These are phyloP conservation scores for Yamadazyma jaroonii DNA, from an alignment of 1,139 yeast genomes.

Conservation along the genomic window DNA sequence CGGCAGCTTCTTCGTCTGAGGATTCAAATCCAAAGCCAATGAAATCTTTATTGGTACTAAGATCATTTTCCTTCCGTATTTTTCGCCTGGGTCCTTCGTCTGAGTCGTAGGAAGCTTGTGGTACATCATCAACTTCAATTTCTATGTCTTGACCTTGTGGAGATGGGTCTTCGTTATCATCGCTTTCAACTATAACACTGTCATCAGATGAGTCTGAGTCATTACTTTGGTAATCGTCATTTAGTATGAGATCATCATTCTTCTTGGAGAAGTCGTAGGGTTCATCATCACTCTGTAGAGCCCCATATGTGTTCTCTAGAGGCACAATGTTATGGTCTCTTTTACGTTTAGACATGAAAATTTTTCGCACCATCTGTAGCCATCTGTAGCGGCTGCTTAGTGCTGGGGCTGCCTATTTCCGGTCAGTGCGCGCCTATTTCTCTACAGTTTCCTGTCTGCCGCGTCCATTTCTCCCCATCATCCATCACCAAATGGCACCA, in stretches of 20 bases:
- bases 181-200: not conserved
- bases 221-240: conserved; percentile 5
- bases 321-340: conserved; percentile 1
- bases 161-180: not conserved
- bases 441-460: too few species aligned
- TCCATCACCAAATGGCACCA: too few species aligned
- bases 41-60: conserved; percentile 50
- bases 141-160: not conserved
- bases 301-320: conserved; percentile 14
- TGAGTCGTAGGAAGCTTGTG: conserved; percentile 1
- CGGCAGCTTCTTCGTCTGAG: conserved; percentile 39
- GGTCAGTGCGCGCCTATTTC: too few species aligned
- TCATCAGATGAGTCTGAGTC: conserved; percentile 2
- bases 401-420: too few species aligned
- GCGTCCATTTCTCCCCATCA: too few species aligned
- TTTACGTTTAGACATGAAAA: conserved; percentile 3
- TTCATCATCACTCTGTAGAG: conserved; percentile 10
- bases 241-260: conserved; percentile 6
- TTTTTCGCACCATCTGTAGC: too few species aligned
- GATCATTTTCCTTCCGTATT: conserved; percentile 20
- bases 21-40: conserved; percentile 58
- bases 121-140: not conserved
- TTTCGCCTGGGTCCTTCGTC: conserved; percentile 9
- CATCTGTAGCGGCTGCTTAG: too few species aligned
- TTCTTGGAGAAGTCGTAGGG: conserved; percentile 1